Conservation (phyloP, 169 alveolate genomes). For the Cytauxzoon felis region DNA sequence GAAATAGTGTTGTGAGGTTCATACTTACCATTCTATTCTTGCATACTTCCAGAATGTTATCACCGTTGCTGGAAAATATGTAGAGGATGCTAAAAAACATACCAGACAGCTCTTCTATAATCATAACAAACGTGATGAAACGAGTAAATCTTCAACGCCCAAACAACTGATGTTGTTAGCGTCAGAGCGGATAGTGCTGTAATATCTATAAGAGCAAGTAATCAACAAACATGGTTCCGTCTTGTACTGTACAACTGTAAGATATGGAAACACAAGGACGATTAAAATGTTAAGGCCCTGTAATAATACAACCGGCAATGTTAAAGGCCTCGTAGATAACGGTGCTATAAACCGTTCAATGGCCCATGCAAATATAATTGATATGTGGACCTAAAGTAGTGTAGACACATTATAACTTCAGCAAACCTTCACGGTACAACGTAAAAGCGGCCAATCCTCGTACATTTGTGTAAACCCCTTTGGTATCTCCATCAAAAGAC, state of each 20-base stretch:
- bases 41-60: conserved; percentile 51
- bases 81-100: conserved; percentile 55
- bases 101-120: conserved; percentile 69
- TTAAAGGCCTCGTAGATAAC: conserved; percentile 55
- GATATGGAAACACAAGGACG: conserved; percentile 76
- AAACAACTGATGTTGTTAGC: conserved; percentile 81
- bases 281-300: conserved; percentile 70
- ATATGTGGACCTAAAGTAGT: conserved; percentile 60
- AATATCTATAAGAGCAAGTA: not conserved
- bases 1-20: conserved; percentile 15
- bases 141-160: conserved; percentile 82
- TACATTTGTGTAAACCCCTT: conserved; percentile 55
- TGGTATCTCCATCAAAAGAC: conserved; percentile 66
- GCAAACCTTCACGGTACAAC: conserved; percentile 45
- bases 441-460: conserved; percentile 55
- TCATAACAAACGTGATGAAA: conserved; percentile 90
- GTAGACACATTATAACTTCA: not conserved
- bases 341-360: conserved; percentile 76
- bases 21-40: conserved; percentile 34
- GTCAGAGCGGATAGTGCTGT: conserved; percentile 71
- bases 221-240: conserved; percentile 75
- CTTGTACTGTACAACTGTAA: conserved; percentile 70
- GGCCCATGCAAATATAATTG: conserved; percentile 73
- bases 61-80: conserved; percentile 55
- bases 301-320: conserved; percentile 69